Conservation (phyloP, 2,329 filamentous ascomycete genomes). For the Beauveria bassiana region DNA sequence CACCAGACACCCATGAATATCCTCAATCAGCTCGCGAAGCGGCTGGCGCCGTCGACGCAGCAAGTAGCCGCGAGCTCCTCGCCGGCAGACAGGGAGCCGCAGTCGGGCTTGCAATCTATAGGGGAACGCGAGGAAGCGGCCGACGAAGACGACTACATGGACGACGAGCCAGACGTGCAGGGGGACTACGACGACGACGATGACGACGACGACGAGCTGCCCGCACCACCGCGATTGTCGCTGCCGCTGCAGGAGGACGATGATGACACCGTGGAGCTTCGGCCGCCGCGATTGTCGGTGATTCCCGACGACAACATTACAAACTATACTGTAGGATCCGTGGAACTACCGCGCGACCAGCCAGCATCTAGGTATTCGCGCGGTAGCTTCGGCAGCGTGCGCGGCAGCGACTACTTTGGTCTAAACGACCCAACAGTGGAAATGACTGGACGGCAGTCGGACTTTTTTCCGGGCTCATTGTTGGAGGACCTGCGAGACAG, state of each 20-base stretch:
- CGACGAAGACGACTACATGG: conserved; percentile 43
- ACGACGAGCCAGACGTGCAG: conserved; percentile 29
- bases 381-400: conserved; percentile 45
- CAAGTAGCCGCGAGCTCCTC: conserved; percentile 41
- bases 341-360: conserved; percentile 49
- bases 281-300: conserved; percentile 42
- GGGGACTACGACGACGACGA: conserved; percentile 45
- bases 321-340: conserved; percentile 48
- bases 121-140: conserved; percentile 19
- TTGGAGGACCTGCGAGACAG: conserved; percentile 35
- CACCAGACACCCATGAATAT: conserved; percentile 48
- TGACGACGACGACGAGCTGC: conserved; percentile 39
- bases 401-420: conserved; percentile 45
- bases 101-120: conserved; percentile 12
- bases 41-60: conserved; percentile 42
- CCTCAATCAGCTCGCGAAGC: conserved; percentile 45
- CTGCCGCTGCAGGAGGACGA: conserved; percentile 18
- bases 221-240: background rate
- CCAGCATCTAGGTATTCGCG: conserved; percentile 39
- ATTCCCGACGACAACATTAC: conserved; percentile 23
- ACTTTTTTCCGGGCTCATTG: conserved; percentile 41
- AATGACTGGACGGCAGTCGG: conserved; percentile 35
- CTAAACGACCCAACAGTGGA: conserved; percentile 31
- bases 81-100: conserved; percentile 14
- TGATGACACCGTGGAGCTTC: conserved; percentile 9